phyloP scores from a whole-genome alignment of 2,329 filamentous ascomycete species.

The Aciculosporium take region DNA sequence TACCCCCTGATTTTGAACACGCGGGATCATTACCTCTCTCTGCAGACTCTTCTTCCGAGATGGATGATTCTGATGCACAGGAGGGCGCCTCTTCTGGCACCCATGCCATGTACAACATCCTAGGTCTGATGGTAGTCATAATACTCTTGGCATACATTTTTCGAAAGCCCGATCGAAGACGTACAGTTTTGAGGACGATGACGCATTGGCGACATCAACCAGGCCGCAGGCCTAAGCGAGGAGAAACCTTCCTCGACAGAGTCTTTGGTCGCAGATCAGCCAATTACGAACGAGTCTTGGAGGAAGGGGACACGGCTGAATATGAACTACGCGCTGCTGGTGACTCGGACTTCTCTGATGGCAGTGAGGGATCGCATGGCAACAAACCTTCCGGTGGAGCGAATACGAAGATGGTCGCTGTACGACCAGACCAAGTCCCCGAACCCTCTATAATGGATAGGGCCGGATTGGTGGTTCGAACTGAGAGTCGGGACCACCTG shows the following conservation, averaged over 20 bases:
- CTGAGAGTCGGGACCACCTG: slow-evolving; percentile 73
- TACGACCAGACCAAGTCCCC: slow-evolving; percentile 34
- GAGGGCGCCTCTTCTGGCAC: neutral
- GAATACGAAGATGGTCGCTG: slow-evolving; percentile 46
- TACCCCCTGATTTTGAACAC: slow-evolving; percentile 69
- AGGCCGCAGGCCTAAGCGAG: slow-evolving; percentile 30
- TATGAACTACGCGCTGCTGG: slow-evolving; percentile 64
- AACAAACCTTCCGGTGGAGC: slow-evolving; percentile 52
- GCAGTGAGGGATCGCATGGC: slow-evolving; percentile 38
- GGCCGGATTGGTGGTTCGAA: slow-evolving; percentile 63
- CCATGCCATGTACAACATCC: neutral
- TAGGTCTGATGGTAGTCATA: slow-evolving; percentile 41
- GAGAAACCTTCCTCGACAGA: slow-evolving; percentile 43
- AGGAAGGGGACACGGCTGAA: slow-evolving; percentile 59
- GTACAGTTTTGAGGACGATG: slow-evolving; percentile 15
- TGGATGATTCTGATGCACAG: slow-evolving; percentile 22
- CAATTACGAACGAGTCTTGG: slow-evolving; percentile 71
- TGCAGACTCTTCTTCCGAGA: slow-evolving; percentile 20
- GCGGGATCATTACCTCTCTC: slow-evolving; percentile 44
- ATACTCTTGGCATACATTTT: slow-evolving; percentile 58
- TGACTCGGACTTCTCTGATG: slow-evolving; percentile 50
- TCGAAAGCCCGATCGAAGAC: slow-evolving; percentile 62
- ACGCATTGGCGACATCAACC: slow-evolving; percentile 15
- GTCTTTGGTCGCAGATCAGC: slow-evolving; percentile 45
- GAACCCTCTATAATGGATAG: slow-evolving; percentile 40